Base-by-base conservation (phyloP, 768 basidiomycete genomes). In the Psilocybe subaeruginosa region DNA sequence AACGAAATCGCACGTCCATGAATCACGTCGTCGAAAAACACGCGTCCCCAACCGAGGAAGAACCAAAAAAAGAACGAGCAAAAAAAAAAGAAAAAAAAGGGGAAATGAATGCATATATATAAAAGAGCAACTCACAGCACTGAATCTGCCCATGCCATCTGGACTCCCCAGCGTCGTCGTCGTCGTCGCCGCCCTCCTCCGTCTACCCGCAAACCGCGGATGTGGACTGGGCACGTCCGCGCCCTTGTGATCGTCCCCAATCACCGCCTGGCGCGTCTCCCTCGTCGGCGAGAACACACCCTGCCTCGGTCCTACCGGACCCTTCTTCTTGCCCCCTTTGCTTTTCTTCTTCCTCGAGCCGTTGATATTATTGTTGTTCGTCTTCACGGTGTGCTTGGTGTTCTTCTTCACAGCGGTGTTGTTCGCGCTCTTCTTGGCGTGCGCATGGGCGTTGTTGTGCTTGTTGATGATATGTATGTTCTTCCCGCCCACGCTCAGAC, bases 141-240 rank as follows among this genome's bases (percentile, higher is more conserved):
- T 74, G 55, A 64, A 67, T 23, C 35, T 64, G 54, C 29, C 30
- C 30, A 30, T 33, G 11, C 50, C 50, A 33, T 6, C 8, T 35
- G 23, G 23, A 23, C 14, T 17, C 30, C 41, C 51, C 51, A 53
- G 8, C 8, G 27, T 29, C 27, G 11, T 6, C 48, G 11, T 6
- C 48, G 27, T 27, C 11, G 11, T 11, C 2, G 11, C 7, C 50
- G 30, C 46, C 48, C 53, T 65, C 58, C 61, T 65, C 37, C 69
- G 62, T 52, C 71, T 54, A 19, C 41, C 43, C 41, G 16, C 70
- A 61, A 78, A 79, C 60, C 75, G 73, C 47, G 81, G 83, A 72
- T 83, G 82, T 1, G 84, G 83, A n/a, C 80, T 82, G 37, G 82
- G 83, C 33, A 82, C 73, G 43, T 77, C 62, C 3, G 60, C 64